Conservation (phyloP, 2,329 filamentous ascomycete species). For the Coleophoma crateriformis region DNA sequence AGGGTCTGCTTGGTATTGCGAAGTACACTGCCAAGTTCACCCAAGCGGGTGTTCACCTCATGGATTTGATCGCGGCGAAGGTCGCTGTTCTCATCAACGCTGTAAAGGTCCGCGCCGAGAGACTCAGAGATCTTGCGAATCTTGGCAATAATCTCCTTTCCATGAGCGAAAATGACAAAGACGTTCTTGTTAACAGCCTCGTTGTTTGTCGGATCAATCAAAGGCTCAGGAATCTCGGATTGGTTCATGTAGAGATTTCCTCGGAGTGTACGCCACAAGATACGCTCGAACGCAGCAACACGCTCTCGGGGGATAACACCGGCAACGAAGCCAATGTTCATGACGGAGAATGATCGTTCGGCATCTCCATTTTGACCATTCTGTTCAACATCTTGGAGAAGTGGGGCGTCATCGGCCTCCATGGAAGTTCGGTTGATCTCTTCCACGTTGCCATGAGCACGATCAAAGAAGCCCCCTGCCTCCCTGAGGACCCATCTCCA, state of each 20-base stretch:
- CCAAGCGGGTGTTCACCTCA: conserved; percentile 90
- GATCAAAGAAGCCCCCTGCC: conserved; percentile 95
- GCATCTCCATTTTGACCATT: conserved; percentile 57
- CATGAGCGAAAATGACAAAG: conserved; percentile 98
- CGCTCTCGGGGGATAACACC: conserved; percentile 92
- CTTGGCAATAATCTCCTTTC: conserved; percentile 97
- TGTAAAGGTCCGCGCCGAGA: conserved; percentile 91
- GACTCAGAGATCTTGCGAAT: conserved; percentile 99
- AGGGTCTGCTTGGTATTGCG: conserved; percentile 93
- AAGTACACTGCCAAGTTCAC: conserved; percentile 87
- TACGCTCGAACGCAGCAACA: conserved; percentile 92
- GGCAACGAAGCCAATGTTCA: conserved; percentile 98
- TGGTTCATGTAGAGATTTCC: conserved; percentile 99
- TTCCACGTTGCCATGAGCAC: conserved; percentile 92
- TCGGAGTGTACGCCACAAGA: conserved; percentile 93
- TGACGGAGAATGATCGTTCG: conserved; percentile 89
- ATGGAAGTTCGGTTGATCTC: conserved; percentile 82
- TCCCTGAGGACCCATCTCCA: conserved; percentile 98
- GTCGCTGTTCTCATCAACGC: conserved; percentile 95
- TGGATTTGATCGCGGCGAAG: conserved; percentile 92
- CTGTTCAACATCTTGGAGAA: conserved; percentile 90
- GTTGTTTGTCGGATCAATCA: conserved; percentile 88
- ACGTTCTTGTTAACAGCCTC: conserved; percentile 95
- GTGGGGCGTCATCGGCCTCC: conserved; percentile 80
- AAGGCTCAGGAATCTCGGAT: conserved; percentile 90